These are phyloP conservation scores for Rhizopogon vesiculosus DNA, from an alignment of 768 basidiomycete genomes.

Conservation along the genomic window DNA sequence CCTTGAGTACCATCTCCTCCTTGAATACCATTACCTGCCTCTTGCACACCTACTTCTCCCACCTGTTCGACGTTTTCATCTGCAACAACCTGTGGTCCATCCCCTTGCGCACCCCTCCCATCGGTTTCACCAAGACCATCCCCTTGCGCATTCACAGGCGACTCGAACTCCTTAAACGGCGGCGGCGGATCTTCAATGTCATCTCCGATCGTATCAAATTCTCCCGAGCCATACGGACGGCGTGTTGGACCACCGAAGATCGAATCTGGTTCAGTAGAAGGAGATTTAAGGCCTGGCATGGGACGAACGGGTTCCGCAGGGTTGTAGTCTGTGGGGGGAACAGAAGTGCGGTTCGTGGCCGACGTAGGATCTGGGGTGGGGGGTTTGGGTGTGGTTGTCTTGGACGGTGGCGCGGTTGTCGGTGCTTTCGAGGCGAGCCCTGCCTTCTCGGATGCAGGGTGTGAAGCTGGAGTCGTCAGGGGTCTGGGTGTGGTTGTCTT, in stretches of 20 bases:
- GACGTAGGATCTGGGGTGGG: background rate
- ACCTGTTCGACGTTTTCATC: background rate
- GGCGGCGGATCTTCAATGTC: constrained; percentile 4
- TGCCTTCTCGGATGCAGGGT: background rate
- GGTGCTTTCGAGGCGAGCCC: background rate
- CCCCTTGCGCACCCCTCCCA: background rate
- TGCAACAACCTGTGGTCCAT: background rate
- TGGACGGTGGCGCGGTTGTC: background rate
- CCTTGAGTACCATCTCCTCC: background rate
- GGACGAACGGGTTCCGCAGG: background rate
- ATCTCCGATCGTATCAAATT: constrained; percentile 2
- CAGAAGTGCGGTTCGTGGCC: constrained; percentile 5
- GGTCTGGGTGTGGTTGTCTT: background rate
- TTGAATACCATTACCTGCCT: background rate
- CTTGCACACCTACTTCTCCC: background rate
- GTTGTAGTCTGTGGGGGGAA: background rate
- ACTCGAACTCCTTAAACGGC: background rate
- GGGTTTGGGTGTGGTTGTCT: background rate
- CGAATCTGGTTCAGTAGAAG: background rate
- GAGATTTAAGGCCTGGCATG: background rate
- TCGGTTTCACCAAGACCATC: background rate
- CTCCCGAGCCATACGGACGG: background rate
- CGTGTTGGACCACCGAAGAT: background rate
- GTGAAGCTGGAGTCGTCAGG: background rate
- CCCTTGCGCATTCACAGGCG: background rate